Conservation (phyloP, 1,284 basidiomycete genomes). For the Fomitopsis schrenkii region DNA sequence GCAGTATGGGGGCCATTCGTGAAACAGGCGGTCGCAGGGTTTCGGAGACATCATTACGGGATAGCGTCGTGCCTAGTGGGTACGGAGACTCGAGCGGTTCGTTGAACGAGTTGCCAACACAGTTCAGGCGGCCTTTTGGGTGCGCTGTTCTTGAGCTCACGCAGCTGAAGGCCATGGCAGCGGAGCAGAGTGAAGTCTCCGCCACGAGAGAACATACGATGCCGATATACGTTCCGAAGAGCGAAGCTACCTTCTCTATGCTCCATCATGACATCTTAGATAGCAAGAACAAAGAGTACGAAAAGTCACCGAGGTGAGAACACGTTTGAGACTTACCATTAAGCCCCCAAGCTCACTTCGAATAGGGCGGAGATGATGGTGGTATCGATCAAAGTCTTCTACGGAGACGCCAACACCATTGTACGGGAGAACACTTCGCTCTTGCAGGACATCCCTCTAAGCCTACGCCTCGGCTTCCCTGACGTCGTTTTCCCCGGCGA, state of each 20-base stretch:
- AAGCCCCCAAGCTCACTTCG: slow-evolving; percentile 2
- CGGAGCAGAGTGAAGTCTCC: slow-evolving; percentile 58
- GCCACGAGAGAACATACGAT: slow-evolving; percentile 76
- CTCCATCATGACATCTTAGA: slow-evolving; percentile 94
- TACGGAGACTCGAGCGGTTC: slow-evolving; percentile 2
- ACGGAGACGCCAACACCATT: slow-evolving; percentile 75
- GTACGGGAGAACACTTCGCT: slow-evolving; percentile 84
- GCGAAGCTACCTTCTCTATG: slow-evolving; percentile 87
- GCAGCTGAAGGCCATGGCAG: slow-evolving; percentile 65
- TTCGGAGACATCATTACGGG: slow-evolving; percentile 38
- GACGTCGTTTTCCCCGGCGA: slow-evolving; percentile 95
- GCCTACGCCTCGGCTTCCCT: slow-evolving; percentile 91
- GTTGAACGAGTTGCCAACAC: slow-evolving; percentile 24
- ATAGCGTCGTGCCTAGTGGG: neutral
- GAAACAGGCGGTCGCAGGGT: slow-evolving; percentile 41
- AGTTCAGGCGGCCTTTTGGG: slow-evolving; percentile 86
- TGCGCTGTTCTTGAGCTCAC: slow-evolving; percentile 90
- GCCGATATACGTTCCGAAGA: slow-evolving; percentile 84
- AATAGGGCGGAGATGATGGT: slow-evolving; percentile 79
- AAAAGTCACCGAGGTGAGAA: slow-evolving; percentile 77
- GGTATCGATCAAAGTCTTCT: slow-evolving; percentile 88
- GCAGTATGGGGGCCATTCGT: slow-evolving; percentile 42
- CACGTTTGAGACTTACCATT: neutral
- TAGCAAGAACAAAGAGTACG: slow-evolving; percentile 75
- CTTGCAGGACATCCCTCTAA: slow-evolving; percentile 80